Base-by-base conservation (phyloP, 495 filamentous ascomycete genomes). In the Penicillium bovifimosum region DNA sequence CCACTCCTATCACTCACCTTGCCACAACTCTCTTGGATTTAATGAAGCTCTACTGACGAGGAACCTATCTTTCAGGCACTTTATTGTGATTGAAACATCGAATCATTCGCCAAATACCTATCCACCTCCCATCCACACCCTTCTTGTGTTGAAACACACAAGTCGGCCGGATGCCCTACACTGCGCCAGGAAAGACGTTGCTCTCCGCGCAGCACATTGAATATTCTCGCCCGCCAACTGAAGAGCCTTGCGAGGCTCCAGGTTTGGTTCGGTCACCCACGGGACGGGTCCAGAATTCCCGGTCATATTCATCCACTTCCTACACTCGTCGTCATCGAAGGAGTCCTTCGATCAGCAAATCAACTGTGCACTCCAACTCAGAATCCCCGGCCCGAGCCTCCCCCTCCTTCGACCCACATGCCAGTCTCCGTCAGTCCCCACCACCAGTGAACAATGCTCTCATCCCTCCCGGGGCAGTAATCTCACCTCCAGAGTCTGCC, bases 401-500 rank as follows among this genome's bases (percentile, higher is more conserved):
- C 42, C 72, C 78, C 58, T 68, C 72, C 38, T 65, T 82, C 58
- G 76, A 82, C 56, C 58, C 74, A 55, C 61, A 79, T 66, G 71
- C 69, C 54, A 83, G 77, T 67, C 76, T 91, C 45, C 82, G 87
- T 50, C 86, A 91, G 64, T 91, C 90, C 18, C 87, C 88, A 13
- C 85, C 88, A 26, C 88, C 89, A 10, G 64, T 86, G 39, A 88
- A 80, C 55, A 80, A 84, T 70, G 79, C 80, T 29, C 68, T 73
- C 35, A 89, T 95, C 66, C 88, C 90, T 29, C 79, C 82, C 32
- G 89, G 86, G 44, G 90, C 90, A 33, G 76, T 95, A 41, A 85
- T 91, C 20, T 95, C 91, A 3, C 91, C 91, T 17, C 91, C 91
- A 0, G 91, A 96, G 49, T 96, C 92, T 9, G 72, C 76, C 6